Evolutionary conservation across 257 asterid species (phyloP).

Genomic region (Fraxinus anomala): DNA sequence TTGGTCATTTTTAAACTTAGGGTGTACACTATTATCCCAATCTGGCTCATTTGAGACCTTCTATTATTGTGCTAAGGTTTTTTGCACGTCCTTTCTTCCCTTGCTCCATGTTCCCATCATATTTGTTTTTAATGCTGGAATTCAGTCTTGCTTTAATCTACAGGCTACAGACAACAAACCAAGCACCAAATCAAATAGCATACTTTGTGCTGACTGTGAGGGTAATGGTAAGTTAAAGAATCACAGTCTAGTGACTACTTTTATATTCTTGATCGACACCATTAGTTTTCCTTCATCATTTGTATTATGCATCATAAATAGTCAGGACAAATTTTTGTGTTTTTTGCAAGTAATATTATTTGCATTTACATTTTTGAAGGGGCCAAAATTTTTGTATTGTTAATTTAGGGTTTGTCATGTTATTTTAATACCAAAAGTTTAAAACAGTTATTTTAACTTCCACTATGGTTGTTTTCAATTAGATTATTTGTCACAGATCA

Average conservation of each 20-base stretch:
- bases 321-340: neutral
- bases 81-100: neutral
- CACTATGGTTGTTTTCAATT: neutral
- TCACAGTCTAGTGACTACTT: neutral
- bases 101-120: neutral
- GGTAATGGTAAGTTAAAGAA: slow-evolving; percentile 49
- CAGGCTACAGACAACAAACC: slow-evolving; percentile 43
- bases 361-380: neutral
- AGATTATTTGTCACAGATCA: neutral
- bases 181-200: slow-evolving; percentile 40
- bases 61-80: neutral
- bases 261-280: neutral
- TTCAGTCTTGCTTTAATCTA: slow-evolving; percentile 17
- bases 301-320: neutral
- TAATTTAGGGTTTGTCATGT: neutral
- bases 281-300: neutral
- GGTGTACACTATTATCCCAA: slow-evolving; percentile 4
- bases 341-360: neutral
- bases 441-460: neutral
- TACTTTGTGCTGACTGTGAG: slow-evolving; percentile 54
- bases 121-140: slow-evolving; percentile 9
- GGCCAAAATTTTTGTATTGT: neutral
- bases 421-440: slow-evolving; percentile 2
- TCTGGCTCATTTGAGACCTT: neutral
- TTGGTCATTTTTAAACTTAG: neutral